A percentile compares a stretch with the other conserved stretches of the same genome.
Conservation (phyloP, 805 yeast genomes). For the Phaffomyces opuntiae region DNA sequence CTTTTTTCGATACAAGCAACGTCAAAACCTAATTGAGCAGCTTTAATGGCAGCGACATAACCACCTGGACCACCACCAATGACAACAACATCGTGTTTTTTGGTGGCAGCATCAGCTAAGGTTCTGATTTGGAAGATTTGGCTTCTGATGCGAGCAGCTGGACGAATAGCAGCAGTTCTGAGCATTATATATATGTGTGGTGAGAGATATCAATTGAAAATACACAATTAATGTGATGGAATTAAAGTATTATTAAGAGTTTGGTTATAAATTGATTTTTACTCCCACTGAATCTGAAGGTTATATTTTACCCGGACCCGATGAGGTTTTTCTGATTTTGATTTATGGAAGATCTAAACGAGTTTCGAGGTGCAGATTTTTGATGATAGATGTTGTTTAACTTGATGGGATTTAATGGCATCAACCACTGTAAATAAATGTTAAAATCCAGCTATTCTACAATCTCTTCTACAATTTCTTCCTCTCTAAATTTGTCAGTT, state of each 20-base stretch:
- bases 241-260: no score
- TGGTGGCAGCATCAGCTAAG: constrained; percentile 13
- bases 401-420: no score
- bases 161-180: constrained; percentile 14
- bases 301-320: constrained; percentile 5
- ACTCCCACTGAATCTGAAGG: background rate
- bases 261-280: background rate
- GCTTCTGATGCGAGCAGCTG: constrained; percentile 6
- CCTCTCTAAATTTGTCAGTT: background rate
- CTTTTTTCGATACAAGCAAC: constrained; percentile 97
- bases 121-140: constrained; percentile 7
- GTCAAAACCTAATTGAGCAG: constrained; percentile 91
- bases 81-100: constrained; percentile 82
- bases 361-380: no score
- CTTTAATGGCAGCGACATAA: constrained; percentile 97
- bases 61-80: constrained; percentile 99
- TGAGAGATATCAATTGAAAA: background rate
- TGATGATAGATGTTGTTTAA: no score
- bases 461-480: background rate
- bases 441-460: background rate
- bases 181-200: constrained; percentile 13
- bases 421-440: no score
- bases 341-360: no score
- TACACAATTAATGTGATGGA: background rate
- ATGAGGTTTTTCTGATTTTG: background rate